Evolutionary conservation across 2,329 filamentous ascomycete genomes (phyloP).

Genomic region (Xylaria multiplex): DNA sequence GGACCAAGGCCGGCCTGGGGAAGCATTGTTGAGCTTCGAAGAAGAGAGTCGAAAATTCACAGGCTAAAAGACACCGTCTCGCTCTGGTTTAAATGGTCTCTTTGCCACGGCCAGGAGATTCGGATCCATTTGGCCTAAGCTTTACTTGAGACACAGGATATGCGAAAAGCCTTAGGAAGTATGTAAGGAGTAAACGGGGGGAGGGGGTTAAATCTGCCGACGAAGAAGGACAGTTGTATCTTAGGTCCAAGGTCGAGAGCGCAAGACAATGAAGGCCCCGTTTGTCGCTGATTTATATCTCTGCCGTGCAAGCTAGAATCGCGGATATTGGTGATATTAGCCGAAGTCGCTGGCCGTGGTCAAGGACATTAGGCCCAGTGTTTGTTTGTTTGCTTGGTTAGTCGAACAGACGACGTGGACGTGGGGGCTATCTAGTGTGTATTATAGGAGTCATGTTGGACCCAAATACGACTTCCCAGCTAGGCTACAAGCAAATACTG

Average conservation of each 20-base stretch:
- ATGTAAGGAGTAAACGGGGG: slow-evolving; percentile 36
- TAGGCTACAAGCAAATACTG: neutral
- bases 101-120: slow-evolving; percentile 33
- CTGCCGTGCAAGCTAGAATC: slow-evolving; percentile 14
- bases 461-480: slow-evolving; percentile 1
- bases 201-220: slow-evolving; percentile 30
- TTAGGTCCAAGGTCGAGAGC: slow-evolving; percentile 38
- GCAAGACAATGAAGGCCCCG: slow-evolving; percentile 39
- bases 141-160: slow-evolving; percentile 37
- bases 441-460: neutral
- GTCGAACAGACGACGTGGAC: neutral
- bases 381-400: neutral
- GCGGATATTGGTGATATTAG: slow-evolving; percentile 1
- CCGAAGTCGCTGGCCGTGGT: neutral
- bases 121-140: slow-evolving; percentile 29
- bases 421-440: neutral
- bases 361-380: neutral
- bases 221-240: slow-evolving; percentile 35
- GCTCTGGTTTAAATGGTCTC: slow-evolving; percentile 36
- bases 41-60: slow-evolving; percentile 29
- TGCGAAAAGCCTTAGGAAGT: slow-evolving; percentile 36
- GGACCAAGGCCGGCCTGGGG: slow-evolving; percentile 27
- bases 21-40: slow-evolving; percentile 33
- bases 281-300: slow-evolving; percentile 32
- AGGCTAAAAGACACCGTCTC: slow-evolving; percentile 37